These are phyloP conservation scores for Bruguiera hainesii DNA, from an alignment of 441 rosid species.

Conservation along the genomic window DNA sequence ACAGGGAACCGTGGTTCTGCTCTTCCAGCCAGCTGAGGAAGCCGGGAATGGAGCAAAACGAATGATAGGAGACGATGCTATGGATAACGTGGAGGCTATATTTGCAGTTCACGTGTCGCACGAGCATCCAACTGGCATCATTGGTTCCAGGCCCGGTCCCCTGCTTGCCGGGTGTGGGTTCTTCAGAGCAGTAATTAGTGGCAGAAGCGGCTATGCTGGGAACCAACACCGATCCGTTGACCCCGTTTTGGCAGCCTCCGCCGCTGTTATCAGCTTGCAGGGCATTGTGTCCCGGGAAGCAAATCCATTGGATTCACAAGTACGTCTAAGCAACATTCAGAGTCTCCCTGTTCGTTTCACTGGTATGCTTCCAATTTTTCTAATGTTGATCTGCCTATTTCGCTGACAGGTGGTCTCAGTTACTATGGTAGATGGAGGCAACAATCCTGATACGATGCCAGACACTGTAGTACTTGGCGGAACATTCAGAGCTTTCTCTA, in stretches of 20 bases:
- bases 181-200: constrained; percentile 57
- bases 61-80: constrained; percentile 73
- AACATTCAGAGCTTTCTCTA: constrained; percentile 82
- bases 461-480: constrained; percentile 62
- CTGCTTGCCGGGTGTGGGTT: constrained; percentile 91
- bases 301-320: constrained; percentile 83
- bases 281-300: constrained; percentile 90
- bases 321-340: constrained; percentile 2
- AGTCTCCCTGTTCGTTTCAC: not conserved
- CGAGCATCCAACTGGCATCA: constrained; percentile 59
- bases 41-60: constrained; percentile 90
- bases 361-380: no score
- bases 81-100: constrained; percentile 71
- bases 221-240: constrained; percentile 33
- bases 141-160: constrained; percentile 86
- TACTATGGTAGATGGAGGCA: constrained; percentile 67
- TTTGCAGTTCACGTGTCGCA: constrained; percentile 86
- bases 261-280: constrained; percentile 73
- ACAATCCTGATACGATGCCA: constrained; percentile 39
- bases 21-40: constrained; percentile 96
- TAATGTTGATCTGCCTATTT: not conserved
- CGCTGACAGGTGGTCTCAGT: constrained; percentile 70
- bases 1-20: constrained; percentile 73
- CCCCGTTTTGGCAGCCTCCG: constrained; percentile 71
- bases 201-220: constrained; percentile 22